Base-by-base conservation (phyloP, 1,139 yeast species). In the Yamadazyma pseudoaaseri region DNA sequence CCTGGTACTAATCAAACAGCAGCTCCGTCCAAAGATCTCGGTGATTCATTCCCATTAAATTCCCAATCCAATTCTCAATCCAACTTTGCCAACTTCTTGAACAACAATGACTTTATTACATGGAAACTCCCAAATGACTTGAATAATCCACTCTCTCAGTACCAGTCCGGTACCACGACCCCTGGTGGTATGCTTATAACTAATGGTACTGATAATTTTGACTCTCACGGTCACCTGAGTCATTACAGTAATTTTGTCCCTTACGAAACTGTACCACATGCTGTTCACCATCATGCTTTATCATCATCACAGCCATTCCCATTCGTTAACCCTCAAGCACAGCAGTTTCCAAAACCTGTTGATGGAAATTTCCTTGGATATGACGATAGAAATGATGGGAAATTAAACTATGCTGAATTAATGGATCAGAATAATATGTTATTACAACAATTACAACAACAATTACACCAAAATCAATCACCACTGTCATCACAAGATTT, bases 41-140 rank as follows among this genome's bases (percentile, higher is more conserved):
- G 16, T 4, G 20, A 5, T 18, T 12, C 28, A 9, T 30, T 23
- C 26, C 31, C 34, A 9, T 29, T 26, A 17, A 13, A 27, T n/a
- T 27, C 39, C 11, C 29, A 26, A 4, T 16, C 16, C 20, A 30
- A 38, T 26, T 31, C 41, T 20, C 45, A 38, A 25, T 32, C 50
- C 13, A 52, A 49, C 33, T 54, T 54, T 34, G 51, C 48, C 35
- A 54, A 50, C 17, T 54, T 54, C 26, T 40, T 54, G 9, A 48
- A 43, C 22, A 54, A 48, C 27, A 54, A 54, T 34, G 52, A 53
- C 22, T 52, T 54, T 27, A 54, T 54, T 17, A 46, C 48, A 6
- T 43, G 44, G 34, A 44, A 42, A 23, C 33, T 37, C 3, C 35
- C 37, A 16, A 27, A 27, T 4, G 41, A 34, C 12, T 30, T 37